Percentiles rank a stretch among this genome's conserved stretches.
These are phyloP conservation scores for Tetrapisispora iriomotensis DNA, from an alignment of 805 yeast species.

Conservation along the genomic window DNA sequence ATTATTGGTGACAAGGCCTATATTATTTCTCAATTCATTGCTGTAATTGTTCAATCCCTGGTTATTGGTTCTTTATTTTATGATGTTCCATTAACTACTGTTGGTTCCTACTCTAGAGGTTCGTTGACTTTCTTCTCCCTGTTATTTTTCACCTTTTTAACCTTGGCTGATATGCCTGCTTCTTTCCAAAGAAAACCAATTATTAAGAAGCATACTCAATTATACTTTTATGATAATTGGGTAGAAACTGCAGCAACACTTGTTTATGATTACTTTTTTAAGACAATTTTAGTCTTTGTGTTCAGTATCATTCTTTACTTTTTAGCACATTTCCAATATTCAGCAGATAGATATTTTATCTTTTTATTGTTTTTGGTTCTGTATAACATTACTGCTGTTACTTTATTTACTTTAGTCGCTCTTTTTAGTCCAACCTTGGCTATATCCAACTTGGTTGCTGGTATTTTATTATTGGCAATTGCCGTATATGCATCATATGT, in stretches of 20 bases:
- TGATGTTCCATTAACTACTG: constrained; percentile 34
- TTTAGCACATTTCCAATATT: constrained; percentile 38
- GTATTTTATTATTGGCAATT: constrained; percentile 41
- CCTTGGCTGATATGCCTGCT: constrained; percentile 46
- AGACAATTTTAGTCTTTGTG: constrained; percentile 33
- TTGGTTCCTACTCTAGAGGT: constrained; percentile 44
- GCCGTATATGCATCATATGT: constrained; percentile 57
- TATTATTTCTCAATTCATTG: constrained; percentile 33
- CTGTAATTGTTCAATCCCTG: constrained; percentile 33
- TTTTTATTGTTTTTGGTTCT: constrained; percentile 36
- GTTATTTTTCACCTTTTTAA: constrained; percentile 46
- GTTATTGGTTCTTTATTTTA: constrained; percentile 44
- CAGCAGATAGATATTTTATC: constrained; percentile 44
- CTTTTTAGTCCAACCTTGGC: constrained; percentile 39
- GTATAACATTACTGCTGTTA: constrained; percentile 38
- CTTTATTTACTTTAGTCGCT: constrained; percentile 46
- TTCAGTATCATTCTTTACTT: constrained; percentile 45
- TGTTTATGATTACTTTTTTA: constrained; percentile 50
- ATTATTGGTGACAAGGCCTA: constrained; percentile 37
- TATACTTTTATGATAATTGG: constrained; percentile 56
- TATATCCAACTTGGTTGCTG: constrained; percentile 54
- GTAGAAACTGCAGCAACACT: constrained; percentile 56
- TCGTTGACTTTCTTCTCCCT: constrained; percentile 44
- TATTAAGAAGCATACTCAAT: constrained; percentile 53
- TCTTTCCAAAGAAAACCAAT: constrained; percentile 42